A percentile compares a stretch with the other conserved stretches of the same genome.
Evolutionary conservation across 768 basidiomycete genomes (phyloP).

Genomic region (Holtermanniella nyarrowii): DNA sequence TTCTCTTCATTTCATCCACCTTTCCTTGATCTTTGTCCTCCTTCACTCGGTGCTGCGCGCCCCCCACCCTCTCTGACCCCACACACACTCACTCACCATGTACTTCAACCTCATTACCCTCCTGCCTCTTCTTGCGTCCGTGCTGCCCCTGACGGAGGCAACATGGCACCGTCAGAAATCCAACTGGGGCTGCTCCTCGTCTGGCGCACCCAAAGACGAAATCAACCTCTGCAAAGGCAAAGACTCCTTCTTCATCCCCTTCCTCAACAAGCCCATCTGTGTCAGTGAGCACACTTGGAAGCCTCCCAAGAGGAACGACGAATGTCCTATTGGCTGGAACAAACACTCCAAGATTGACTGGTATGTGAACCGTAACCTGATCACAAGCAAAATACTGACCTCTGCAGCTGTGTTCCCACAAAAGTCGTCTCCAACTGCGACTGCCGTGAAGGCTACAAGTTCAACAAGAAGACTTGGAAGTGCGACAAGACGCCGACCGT

Average conservation of each 20-base stretch:
- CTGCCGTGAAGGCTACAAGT: conserved; percentile 27
- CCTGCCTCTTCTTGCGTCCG: neutral
- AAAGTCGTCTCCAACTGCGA: conserved; percentile 15
- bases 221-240: neutral
- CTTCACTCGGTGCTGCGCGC: neutral
- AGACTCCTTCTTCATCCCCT: neutral
- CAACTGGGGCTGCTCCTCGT: neutral
- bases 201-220: neutral
- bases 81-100: neutral
- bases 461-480: conserved; percentile 12
- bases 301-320: neutral
- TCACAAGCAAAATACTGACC: neutral
- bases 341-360: neutral
- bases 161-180: neutral
- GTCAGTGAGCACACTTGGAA: neutral
- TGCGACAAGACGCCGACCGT: conserved; percentile 1
- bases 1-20: neutral
- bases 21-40: neutral
- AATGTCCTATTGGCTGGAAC: neutral
- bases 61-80: neutral
- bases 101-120: neutral
- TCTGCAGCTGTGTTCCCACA: conserved; percentile 4
- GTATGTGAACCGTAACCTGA: neutral
- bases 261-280: neutral
- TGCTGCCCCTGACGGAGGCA: neutral